Evolutionary conservation across 2,329 filamentous ascomycete species (phyloP), one percentile per base, ranked within the genome.

Genomic region (Ophiocordyceps robertsii): DNA sequence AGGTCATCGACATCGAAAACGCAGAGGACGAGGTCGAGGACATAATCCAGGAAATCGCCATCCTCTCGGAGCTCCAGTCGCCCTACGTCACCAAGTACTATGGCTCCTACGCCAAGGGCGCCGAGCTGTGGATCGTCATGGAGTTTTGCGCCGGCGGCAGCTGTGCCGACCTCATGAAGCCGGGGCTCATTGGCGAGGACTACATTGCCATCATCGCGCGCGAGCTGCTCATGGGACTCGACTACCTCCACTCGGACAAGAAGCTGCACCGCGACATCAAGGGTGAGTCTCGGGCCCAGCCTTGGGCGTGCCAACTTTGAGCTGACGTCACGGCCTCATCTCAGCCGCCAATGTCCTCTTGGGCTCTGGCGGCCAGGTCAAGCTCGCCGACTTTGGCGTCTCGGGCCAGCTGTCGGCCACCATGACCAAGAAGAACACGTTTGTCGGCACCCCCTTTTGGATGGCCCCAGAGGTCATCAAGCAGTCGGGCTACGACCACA

Each of bases 341-440:
- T 39, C 52, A 90, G 90, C 92, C 56, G 92, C 92, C 50, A 98
- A 98, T 56, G 81, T 98, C 29, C 70, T 98, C 30, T 74, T 98
- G 6, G 82, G 84, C 46, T 79, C 87, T 40, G 94, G 84, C 57
- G 92, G 92, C 3, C 92, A 96, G 65, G 90, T 98, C 53, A 98
- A 98, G 63, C 71, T 96, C 44, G 90, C 90, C 13, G 90, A 98
- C 60, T 98, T 98, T 65, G 90, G 90, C 45, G 92, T 98, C 7
- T 95, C 90, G 1, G 90, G 90, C 27, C 92, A 96, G 64, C 73
- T 96, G 19, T 93, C 90, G 10, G 90, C 90, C 7, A 98, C 90
- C 40, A 96, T 96, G 89, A 95, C 90, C 48, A 96, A 96, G 72
- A 96, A 96, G 68, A 96, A 96, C 59, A 96, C 90, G 0, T 98